phyloP scores from a whole-genome alignment of 176 grass and related monocot genomes.

The Zoysia pacifica region DNA sequence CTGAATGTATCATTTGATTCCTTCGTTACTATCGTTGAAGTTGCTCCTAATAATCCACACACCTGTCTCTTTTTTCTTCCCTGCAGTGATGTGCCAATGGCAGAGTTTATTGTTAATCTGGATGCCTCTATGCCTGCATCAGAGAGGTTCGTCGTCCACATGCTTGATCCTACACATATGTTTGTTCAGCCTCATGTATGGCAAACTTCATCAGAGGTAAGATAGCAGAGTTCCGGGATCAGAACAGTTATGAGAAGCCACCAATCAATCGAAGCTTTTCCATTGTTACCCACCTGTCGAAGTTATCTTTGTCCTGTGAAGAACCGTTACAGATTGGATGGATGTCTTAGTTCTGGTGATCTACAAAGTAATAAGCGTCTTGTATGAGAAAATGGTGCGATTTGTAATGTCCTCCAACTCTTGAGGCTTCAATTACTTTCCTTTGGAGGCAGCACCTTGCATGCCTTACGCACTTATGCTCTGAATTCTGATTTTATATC shows the following conservation, averaged over 20 bases:
- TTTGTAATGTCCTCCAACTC: too few relatives aligned
- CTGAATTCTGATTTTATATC: background rate
- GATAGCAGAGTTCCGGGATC: constrained; percentile 80
- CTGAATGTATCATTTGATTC: background rate
- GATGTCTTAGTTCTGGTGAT: background rate
- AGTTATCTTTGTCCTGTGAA: background rate
- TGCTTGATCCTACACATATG: constrained; percentile 69
- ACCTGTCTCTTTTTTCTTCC: background rate
- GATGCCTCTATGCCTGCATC: too few relatives aligned
- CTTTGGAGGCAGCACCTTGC: background rate
- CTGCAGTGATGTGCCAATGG: constrained; percentile 73
- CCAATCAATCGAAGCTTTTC: background rate
- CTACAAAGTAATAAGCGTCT: too few relatives aligned
- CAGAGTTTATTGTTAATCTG: too few relatives aligned
- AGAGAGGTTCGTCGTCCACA: too few relatives aligned
- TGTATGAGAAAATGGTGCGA: too few relatives aligned
- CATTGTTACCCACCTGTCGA: background rate
- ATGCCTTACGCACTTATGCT: background rate
- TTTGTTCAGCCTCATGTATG: constrained; percentile 76
- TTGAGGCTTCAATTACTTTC: background rate
- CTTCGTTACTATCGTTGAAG: background rate
- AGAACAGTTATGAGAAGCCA: constrained; percentile 85
- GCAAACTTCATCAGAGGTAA: constrained; percentile 64
- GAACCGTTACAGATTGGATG: background rate
- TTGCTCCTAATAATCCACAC: background rate